Conservation (phyloP, 73 alveolate genomes). For the Paramecium primaurelia region DNA sequence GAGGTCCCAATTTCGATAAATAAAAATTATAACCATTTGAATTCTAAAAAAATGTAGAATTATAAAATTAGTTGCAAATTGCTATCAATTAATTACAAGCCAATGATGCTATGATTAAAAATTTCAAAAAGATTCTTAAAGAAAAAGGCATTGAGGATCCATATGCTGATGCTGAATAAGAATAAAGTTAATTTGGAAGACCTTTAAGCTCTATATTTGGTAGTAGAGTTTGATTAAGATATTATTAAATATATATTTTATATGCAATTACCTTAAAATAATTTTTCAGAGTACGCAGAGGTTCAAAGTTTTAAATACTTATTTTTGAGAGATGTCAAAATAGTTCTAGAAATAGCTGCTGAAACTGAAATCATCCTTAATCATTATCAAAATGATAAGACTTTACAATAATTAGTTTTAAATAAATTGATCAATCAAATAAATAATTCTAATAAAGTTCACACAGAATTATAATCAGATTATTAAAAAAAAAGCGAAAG, state of each 20-base stretch:
- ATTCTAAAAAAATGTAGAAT: background rate
- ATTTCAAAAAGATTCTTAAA: background rate
- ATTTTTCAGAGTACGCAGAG: background rate
- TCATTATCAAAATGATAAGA: background rate
- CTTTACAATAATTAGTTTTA: background rate
- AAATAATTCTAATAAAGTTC: background rate
- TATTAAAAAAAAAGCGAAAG: background rate
- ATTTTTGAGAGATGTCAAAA: background rate
- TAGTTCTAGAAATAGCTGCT: background rate
- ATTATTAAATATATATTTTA: background rate
- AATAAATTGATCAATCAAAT: background rate
- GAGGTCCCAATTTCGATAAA: conserved; percentile 45
- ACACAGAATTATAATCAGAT: background rate
- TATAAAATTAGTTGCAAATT: background rate
- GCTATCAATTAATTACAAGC: background rate
- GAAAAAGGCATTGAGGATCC: conserved; percentile 48
- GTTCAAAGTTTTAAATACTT: background rate
- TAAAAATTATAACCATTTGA: conserved; percentile 16
- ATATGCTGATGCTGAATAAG: background rate
- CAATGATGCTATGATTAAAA: background rate
- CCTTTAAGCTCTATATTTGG: background rate
- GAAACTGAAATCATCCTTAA: background rate
- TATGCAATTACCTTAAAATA: background rate
- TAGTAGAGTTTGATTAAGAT: conserved; percentile 23
- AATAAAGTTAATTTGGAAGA: background rate